phyloP scores from a whole-genome alignment of 148 eudicot genomes.

The Fagopyrum homotropicum region DNA sequence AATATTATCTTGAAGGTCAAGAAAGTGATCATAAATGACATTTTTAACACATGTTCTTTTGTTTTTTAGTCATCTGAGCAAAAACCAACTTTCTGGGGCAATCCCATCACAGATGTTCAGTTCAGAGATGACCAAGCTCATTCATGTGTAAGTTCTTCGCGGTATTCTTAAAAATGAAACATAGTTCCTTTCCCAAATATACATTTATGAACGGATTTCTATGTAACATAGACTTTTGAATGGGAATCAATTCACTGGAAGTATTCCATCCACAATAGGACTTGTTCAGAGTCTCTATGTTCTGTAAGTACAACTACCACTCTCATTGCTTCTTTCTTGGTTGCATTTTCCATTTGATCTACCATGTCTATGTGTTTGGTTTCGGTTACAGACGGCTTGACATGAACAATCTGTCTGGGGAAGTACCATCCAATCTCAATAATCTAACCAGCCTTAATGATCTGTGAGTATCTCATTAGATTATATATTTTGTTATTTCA shows the following conservation, averaged over 20 bases:
- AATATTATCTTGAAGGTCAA: background rate
- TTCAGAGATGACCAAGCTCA: constrained; percentile 54
- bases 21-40: background rate
- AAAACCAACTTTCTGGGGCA: constrained; percentile 74
- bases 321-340: background rate
- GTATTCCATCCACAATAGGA: constrained; percentile 67
- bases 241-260: constrained; percentile 61
- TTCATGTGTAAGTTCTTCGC: constrained; percentile 58
- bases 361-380: background rate
- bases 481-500: background rate
- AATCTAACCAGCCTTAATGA: constrained; percentile 56
- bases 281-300: constrained; percentile 62
- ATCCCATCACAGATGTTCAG: constrained; percentile 65
- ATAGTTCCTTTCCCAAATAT: background rate
- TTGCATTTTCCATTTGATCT: background rate
- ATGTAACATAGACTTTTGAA: constrained; percentile 47
- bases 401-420: constrained; percentile 54
- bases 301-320: constrained; percentile 49
- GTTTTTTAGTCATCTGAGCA: constrained; percentile 64
- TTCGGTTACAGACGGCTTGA: constrained; percentile 59
- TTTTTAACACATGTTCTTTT: background rate
- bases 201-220: background rate
- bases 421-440: constrained; percentile 63
- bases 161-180: background rate
- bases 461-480: constrained; percentile 41